These are phyloP conservation scores for Vitis hybrid DNA, from an alignment of 177 flowering plant species.

Conservation along the genomic window DNA sequence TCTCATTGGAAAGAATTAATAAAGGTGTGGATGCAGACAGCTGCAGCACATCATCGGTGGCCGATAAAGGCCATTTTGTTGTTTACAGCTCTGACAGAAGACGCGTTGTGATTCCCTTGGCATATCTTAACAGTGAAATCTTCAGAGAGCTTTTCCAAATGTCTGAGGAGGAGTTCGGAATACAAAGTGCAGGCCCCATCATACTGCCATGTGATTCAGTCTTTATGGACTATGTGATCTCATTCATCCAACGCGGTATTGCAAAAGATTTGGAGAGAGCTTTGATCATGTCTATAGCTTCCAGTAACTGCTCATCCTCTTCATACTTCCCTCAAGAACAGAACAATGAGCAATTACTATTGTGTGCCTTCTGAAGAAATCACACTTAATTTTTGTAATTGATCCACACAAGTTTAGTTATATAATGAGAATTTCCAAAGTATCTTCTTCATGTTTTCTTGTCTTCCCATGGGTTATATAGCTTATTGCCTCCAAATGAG, in stretches of 20 bases:
- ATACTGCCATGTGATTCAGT: constrained; percentile 1
- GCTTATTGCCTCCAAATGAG: too few relatives aligned
- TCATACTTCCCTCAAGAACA: neutral
- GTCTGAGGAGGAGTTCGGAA: constrained; percentile 9
- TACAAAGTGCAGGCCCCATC: constrained; percentile 1
- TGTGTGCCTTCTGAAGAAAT: too few relatives aligned
- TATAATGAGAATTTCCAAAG: too few relatives aligned
- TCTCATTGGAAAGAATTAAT: neutral
- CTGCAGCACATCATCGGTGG: constrained; percentile 1
- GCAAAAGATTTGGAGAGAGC: neutral
- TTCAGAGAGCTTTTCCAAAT: constrained; percentile 3
- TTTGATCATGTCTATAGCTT: neutral
- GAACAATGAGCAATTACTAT: too few relatives aligned
- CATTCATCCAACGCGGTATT: neutral
- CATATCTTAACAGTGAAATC: neutral
- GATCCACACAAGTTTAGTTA: too few relatives aligned
- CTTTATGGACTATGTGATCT: neutral
- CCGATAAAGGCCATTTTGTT: constrained; percentile 27
- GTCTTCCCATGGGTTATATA: fast-evolving
- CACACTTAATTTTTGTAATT: too few relatives aligned
- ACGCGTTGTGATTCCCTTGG: constrained; percentile 2
- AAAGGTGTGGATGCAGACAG: neutral
- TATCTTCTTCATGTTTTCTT: too few relatives aligned
- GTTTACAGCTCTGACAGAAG: constrained; percentile 4
- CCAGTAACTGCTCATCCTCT: neutral